Conservation (phyloP, 2,329 filamentous ascomycete genomes). For the Sporothrix mexicana region DNA sequence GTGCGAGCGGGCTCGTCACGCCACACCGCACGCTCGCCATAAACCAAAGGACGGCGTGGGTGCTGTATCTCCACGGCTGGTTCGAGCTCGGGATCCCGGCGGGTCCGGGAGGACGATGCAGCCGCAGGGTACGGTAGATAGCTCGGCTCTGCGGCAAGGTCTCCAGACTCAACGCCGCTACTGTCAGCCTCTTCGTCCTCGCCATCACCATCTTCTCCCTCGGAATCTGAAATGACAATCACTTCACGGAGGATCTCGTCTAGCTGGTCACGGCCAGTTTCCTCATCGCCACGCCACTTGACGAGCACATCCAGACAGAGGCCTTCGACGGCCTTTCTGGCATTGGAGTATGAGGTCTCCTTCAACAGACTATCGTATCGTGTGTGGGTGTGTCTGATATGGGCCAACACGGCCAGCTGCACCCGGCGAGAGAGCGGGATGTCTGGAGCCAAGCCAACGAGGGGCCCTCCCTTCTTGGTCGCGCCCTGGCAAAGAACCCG, state of each 20-base stretch:
- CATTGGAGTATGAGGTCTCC: conserved; percentile 64
- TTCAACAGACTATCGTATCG: conserved; percentile 66
- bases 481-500: conserved; percentile 49
- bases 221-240: conserved; percentile 68
- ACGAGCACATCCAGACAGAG: conserved; percentile 68
- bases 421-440: conserved; percentile 66
- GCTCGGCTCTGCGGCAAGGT: conserved; percentile 25
- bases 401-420: conserved; percentile 68
- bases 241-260: conserved; percentile 71
- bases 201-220: conserved; percentile 53
- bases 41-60: not conserved
- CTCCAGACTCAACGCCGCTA: conserved; percentile 32
- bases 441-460: conserved; percentile 62
- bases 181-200: conserved; percentile 46
- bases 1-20: not conserved
- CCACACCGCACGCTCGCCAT: conserved; percentile 6
- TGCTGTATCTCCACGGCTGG: not conserved
- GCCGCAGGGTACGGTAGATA: conserved; percentile 10
- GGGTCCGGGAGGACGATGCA: not conserved
- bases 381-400: conserved; percentile 71
- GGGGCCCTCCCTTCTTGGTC: conserved; percentile 58
- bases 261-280: conserved; percentile 69
- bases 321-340: conserved; percentile 65
- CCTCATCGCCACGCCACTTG: conserved; percentile 75
- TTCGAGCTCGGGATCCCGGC: not conserved